phyloP scores from a whole-genome alignment of 768 basidiomycete species.

The Pleurotus citrinopileatus region DNA sequence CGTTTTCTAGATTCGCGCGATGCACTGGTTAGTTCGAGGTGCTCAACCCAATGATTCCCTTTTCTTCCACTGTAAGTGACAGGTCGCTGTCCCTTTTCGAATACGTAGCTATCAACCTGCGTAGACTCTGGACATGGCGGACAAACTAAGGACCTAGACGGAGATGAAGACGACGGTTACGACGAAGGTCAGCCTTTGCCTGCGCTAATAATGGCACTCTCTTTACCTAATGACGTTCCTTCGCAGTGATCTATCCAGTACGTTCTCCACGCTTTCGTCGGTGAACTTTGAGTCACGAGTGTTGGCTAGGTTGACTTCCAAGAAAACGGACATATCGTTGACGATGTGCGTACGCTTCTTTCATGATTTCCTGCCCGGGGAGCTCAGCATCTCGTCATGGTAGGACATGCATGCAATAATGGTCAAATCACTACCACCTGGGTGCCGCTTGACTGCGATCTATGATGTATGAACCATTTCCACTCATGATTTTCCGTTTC shows the following conservation, averaged over 20 bases:
- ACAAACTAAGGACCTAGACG: slow-evolving; percentile 78
- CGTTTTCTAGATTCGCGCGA: slow-evolving; percentile 58
- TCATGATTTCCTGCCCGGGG: not conserved
- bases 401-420: slow-evolving; percentile 77
- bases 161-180: slow-evolving; percentile 81
- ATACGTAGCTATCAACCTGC: not conserved
- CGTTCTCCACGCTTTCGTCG: not conserved
- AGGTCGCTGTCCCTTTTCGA: not conserved
- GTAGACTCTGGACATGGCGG: slow-evolving; percentile 95
- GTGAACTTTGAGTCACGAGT: slow-evolving; percentile 66
- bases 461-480: slow-evolving; percentile 56
- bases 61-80: slow-evolving; percentile 79
- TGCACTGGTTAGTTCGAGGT: slow-evolving; percentile 88
- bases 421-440: slow-evolving; percentile 21
- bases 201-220: too few relatives aligned
- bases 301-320: slow-evolving; percentile 38
- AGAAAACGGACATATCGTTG: slow-evolving; percentile 73
- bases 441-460: slow-evolving; percentile 76
- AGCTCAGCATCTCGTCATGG: not conserved
- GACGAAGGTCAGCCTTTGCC: slow-evolving; percentile 67
- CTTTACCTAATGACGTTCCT: too few relatives aligned
- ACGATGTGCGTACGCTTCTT: slow-evolving; percentile 67
- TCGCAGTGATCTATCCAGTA: slow-evolving; percentile 79
- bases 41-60: slow-evolving; percentile 82
- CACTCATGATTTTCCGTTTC: not conserved